Evolutionary conservation across 2,329 filamentous ascomycete genomes (phyloP).

Genomic region (Sclerotiophoma versabilis): DNA sequence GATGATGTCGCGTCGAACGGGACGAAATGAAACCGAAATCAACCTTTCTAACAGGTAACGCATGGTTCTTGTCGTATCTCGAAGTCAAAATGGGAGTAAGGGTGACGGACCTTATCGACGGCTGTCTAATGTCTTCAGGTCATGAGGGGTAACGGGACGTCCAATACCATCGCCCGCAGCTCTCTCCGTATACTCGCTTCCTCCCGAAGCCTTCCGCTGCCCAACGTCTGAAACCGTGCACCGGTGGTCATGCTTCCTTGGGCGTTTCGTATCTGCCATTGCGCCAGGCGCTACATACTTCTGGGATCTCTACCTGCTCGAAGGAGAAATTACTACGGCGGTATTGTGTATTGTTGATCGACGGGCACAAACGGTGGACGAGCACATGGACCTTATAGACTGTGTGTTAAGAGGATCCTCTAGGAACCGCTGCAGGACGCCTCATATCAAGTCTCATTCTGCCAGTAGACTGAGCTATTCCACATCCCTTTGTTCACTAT

Average conservation of each 20-base stretch:
- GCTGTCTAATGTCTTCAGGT: not conserved
- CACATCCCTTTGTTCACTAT: not conserved
- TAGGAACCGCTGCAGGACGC: not conserved
- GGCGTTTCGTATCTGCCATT: not conserved
- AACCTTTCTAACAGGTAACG: not conserved
- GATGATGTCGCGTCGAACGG: not conserved
- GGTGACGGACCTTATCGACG: slow-evolving; percentile 1
- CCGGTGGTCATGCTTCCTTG: not conserved
- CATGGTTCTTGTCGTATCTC: not conserved
- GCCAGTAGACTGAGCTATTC: not conserved
- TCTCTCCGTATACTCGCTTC: not conserved
- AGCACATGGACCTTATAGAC: not conserved
- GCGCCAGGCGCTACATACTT: not conserved
- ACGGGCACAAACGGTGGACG: not conserved
- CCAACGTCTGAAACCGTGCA: slow-evolving; percentile 16
- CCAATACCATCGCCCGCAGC: slow-evolving; percentile 3
- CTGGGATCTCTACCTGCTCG: not conserved
- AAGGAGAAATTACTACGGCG: slow-evolving; percentile 6
- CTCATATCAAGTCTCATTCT: not conserved
- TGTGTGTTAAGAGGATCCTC: not conserved
- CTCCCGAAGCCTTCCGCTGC: slow-evolving; percentile 7
- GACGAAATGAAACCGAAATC: not conserved
- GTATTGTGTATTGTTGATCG: not conserved
- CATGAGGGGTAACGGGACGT: not conserved
- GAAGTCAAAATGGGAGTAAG: not conserved